Base-by-base conservation (phyloP, 2,329 filamentous ascomycete species). In the Metarhizium sp. region DNA sequence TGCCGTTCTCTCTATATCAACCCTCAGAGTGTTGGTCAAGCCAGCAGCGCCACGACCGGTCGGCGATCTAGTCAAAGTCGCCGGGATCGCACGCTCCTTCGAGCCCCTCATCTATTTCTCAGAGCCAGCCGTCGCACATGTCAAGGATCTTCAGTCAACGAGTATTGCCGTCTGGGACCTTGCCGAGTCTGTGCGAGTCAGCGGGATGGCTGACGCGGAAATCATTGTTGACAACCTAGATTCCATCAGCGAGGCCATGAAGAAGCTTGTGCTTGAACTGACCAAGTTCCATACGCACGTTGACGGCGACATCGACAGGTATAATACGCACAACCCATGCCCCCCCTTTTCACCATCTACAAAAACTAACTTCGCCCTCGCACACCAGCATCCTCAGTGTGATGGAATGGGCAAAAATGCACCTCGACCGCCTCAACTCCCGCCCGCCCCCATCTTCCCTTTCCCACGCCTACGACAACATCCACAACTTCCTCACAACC, bases 21-120 rank as follows among this genome's bases (percentile, higher is more conserved):
- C 86, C 25, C 69, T 89, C 62, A 81, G 85, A 58, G 78, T 82
- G 10, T 73, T 95, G 16, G 81, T 89, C 52, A 79, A 87, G 57
- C 88, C 90, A 11, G 86, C 84, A 78, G 60, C 68, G 2, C 64
- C 68, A 2, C 68, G 68, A 5, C 71, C 71, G 7, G 68, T 65
- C 14, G 71, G 69, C 46, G 92, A 96, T 67, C 78, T 97, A 16
- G 87, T 96, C 67, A 96, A 95, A 69, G 87, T 96, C 29, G 92
- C 92, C 4, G 86, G 87, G 52, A 82, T 97, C 60, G 92, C 92
- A 51, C 90, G 90, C 63, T 90, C 90, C 10, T 95, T 96, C 66
- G 92, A 96, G 69, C 92, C 92, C 6, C 79, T 96, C 48, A 95
- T 97, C 59, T 94, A 94, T 74, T 96, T 95, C 67, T 95, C 91